phyloP scores from a whole-genome alignment of 2,329 filamentous ascomycete genomes.

The Cucurbitaria berberidis region DNA sequence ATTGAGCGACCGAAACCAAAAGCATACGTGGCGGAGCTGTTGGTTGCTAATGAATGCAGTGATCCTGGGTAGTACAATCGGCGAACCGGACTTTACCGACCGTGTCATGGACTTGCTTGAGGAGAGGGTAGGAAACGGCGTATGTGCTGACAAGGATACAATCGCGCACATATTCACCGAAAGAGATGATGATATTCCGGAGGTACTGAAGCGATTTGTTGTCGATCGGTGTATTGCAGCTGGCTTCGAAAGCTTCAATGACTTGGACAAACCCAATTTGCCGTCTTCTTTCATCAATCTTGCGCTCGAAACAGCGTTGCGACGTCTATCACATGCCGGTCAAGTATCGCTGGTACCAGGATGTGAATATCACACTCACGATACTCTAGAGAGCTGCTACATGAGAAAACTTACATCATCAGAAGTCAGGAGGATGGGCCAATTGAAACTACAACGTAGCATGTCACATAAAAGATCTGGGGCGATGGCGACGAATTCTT shows the following conservation, averaged over 20 bases:
- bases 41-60: slow-evolving; percentile 25
- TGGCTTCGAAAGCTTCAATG: background rate
- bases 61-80: slow-evolving; percentile 14
- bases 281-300: slow-evolving; percentile 2
- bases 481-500: background rate
- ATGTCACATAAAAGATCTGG: background rate
- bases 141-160: slow-evolving; percentile 13
- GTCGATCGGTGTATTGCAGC: slow-evolving; percentile 17
- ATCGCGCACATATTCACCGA: slow-evolving; percentile 21
- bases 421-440: background rate
- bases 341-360: background rate
- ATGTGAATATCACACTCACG: slow-evolving; percentile 22
- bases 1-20: background rate
- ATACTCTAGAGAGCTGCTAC: slow-evolving; percentile 10
- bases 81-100: slow-evolving; percentile 19
- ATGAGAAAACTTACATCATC: background rate
- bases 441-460: background rate
- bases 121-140: slow-evolving; percentile 2
- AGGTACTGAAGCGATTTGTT: slow-evolving; percentile 15
- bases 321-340: background rate
- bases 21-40: slow-evolving; percentile 13
- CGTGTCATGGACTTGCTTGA: slow-evolving; percentile 18
- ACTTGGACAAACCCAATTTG: background rate
- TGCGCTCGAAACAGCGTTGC: slow-evolving; percentile 9
- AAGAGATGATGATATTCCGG: background rate